Conservation (phyloP, 2,329 filamentous ascomycete genomes). For the Xylaria sp. region DNA sequence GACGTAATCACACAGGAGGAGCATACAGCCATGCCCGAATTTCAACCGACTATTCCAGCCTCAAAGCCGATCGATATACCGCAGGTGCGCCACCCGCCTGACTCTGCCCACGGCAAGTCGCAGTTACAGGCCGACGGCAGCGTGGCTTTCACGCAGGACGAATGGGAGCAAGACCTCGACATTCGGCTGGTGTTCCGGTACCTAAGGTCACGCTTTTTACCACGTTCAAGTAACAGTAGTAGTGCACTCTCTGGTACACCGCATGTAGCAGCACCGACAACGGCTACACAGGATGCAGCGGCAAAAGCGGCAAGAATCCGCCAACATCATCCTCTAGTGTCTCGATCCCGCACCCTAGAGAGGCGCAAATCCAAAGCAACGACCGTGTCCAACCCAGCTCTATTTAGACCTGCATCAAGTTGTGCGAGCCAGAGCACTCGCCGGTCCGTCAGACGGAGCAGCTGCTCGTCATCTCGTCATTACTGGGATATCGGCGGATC, state of each 20-base stretch:
- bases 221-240: constrained; percentile 56
- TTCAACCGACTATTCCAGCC: constrained; percentile 60
- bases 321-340: constrained; percentile 88
- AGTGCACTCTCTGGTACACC: constrained; percentile 58
- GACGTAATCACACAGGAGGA: constrained; percentile 61
- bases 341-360: constrained; percentile 65
- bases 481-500: constrained; percentile 93
- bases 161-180: constrained; percentile 94
- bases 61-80: constrained; percentile 54
- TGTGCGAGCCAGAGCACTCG: constrained; percentile 90
- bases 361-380: constrained; percentile 67
- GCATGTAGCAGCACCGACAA: constrained; percentile 60
- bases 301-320: constrained; percentile 85
- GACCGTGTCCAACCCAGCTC: constrained; percentile 61
- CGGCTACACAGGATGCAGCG: constrained; percentile 71
- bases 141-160: constrained; percentile 71
- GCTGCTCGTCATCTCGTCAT: constrained; percentile 76
- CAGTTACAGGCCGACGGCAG: constrained; percentile 40
- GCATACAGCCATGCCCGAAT: constrained; percentile 58
- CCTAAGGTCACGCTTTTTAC: constrained; percentile 78
- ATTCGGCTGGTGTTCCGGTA: constrained; percentile 93
- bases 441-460: constrained; percentile 74
- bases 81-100: constrained; percentile 42
- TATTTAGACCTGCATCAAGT: constrained; percentile 67
- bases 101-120: constrained; percentile 34